Evolutionary conservation across 2,329 filamentous ascomycete genomes (phyloP), one percentile per base, ranked within the genome.

Genomic region (Fusarium coffeatum): DNA sequence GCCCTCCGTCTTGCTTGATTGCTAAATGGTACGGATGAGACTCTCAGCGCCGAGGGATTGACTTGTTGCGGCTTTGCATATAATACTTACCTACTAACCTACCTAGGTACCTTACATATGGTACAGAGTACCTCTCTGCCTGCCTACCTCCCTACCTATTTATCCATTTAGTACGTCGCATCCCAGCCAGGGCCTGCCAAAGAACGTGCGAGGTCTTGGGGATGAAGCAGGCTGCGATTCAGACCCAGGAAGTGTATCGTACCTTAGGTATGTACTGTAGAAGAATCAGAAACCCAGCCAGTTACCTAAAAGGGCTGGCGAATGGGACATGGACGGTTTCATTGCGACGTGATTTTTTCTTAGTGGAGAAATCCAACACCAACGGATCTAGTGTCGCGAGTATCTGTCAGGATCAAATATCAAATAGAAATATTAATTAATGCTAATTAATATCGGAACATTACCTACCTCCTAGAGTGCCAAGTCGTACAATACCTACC

Each of bases 261-360:
- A 13, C 18, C 13, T 27, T 25, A 25, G 25, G 25, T 25, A 25
- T 25, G 25, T 37, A 18, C 32, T 37, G 66, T 67, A 51, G 50
- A 41, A 64, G 54, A 70, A 48, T 67, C 47, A 18, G 49, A 69
- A 63, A 69, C 53, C 55, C 37, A 54, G 54, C 55, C 49, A 49
- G 49, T 69, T 69, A 37, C 66, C 61, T 30, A 70, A 69, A 63
- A 49, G 66, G 60, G 53, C 28, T 61, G 45, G 50, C n/a, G 40
- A 55, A 63, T 30, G 49, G 56, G 32, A 70, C 51, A 55, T 49
- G 34, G 58, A 64, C 37, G 67, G 66, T 70, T 69, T 70, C 67
- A 70, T 63, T 55, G 45, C 51, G 62, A 63, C 54, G 50, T 68
- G 46, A 55, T 59, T 70, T 67, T 64, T 64, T 64, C 53, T 46